Evolutionary conservation across 352 stramenopile species (phyloP).

Genomic region (Pythium chondricola): DNA sequence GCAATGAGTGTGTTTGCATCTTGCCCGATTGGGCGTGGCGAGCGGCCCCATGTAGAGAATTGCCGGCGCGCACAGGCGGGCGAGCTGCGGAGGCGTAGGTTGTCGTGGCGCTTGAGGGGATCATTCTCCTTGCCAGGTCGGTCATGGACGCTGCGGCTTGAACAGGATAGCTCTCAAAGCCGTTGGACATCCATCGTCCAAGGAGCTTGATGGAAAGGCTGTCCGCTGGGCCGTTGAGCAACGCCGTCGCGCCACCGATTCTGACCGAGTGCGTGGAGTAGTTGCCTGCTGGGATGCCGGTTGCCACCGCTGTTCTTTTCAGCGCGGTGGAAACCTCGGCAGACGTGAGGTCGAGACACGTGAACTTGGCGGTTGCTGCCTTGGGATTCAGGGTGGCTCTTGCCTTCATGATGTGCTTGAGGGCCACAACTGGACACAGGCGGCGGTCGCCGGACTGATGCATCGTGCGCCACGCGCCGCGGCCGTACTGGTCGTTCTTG

Average conservation of each 20-base stretch:
- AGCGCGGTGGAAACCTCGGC: neutral
- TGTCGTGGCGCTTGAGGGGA: neutral
- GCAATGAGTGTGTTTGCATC: too few species aligned
- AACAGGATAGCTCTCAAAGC: constrained; percentile 8
- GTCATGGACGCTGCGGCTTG: neutral
- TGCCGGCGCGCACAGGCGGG: too few species aligned
- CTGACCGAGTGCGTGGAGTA: constrained; percentile 12
- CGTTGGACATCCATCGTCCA: constrained; percentile 5
- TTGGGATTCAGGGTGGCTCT: too few species aligned
- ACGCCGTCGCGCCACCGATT: constrained; percentile 2
- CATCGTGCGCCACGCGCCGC: neutral
- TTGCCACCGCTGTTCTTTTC: neutral
- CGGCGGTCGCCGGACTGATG: neutral
- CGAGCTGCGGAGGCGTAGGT: too few species aligned
- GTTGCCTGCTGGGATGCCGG: neutral
- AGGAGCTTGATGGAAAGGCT: constrained; percentile 6
- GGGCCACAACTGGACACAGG: constrained; percentile 1
- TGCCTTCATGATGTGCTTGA: neutral
- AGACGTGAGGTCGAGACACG: neutral
- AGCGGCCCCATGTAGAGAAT: too few species aligned
- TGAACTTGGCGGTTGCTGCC: too few species aligned
- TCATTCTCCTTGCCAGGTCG: neutral
- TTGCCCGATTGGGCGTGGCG: too few species aligned
- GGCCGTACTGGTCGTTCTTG: constrained; percentile 9
- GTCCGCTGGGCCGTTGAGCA: constrained; percentile 6